Conservation (phyloP, 78 protist species). For the Guillardia theta region DNA sequence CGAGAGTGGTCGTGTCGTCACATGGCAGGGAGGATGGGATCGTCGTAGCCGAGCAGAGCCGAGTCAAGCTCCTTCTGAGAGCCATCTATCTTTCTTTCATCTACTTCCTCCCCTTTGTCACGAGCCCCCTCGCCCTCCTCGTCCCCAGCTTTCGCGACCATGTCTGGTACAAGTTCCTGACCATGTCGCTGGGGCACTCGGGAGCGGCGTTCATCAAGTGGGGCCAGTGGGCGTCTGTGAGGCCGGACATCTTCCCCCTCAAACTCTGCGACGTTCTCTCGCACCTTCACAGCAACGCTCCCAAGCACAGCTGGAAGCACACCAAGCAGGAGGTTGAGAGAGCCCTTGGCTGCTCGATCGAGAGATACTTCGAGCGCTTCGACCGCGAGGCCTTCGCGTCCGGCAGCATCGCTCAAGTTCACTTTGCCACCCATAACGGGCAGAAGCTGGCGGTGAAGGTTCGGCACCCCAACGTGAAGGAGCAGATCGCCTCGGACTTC, state of each 20-base stretch:
- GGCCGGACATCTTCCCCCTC: neutral
- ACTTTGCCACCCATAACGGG: neutral
- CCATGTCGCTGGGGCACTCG: neutral
- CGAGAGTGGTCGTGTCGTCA: too few species aligned
- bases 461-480: neutral
- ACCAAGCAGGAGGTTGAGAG: neutral
- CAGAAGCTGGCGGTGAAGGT: neutral
- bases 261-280: neutral
- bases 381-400: neutral
- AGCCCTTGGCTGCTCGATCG: neutral
- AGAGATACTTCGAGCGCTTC: neutral
- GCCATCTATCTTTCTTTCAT: too few species aligned
- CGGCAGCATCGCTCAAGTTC: neutral
- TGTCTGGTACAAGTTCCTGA: neutral
- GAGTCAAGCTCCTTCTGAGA: too few species aligned
- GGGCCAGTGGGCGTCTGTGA: conserved; percentile 33
- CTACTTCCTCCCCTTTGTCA: too few species aligned
- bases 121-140: too few species aligned
- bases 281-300: neutral
- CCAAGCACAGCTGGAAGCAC: neutral
- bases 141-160: neutral
- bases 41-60: too few species aligned
- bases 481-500: neutral
- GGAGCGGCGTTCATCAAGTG: conserved; percentile 31
- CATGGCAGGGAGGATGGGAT: too few species aligned